Conservation (phyloP, 768 basidiomycete genomes). For the Fomitopsis serialis region DNA sequence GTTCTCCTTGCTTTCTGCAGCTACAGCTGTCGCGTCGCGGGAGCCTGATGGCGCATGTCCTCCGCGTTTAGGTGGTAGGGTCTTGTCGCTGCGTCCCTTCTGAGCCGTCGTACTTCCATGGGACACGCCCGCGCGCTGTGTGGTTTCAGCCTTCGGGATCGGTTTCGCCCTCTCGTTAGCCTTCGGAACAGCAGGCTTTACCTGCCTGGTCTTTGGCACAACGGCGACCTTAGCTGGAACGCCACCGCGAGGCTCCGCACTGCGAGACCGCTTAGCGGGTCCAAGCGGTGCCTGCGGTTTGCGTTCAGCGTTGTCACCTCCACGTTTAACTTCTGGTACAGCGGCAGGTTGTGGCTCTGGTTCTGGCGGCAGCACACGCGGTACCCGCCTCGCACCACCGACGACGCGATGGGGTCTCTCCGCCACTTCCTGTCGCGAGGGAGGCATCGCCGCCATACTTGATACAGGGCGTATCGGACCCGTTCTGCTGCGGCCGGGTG, state of each 20-base stretch:
- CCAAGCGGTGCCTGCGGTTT: not conserved
- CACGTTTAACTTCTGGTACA: not conserved
- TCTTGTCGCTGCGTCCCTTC: too few species aligned
- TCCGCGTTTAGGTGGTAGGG: not conserved
- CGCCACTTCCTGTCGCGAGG: not conserved
- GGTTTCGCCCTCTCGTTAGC: constrained; percentile 11
- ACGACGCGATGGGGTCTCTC: constrained; percentile 13
- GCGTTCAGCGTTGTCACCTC: not conserved
- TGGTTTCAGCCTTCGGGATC: not conserved
- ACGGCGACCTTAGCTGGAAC: not conserved
- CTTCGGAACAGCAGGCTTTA: constrained; percentile 4
- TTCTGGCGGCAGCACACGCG: constrained; percentile 7
- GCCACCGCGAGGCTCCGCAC: not conserved
- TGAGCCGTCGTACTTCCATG: not conserved
- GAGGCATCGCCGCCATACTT: not conserved
- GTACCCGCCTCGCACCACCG: constrained; percentile 18
- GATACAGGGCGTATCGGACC: constrained; percentile 3
- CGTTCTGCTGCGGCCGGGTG: not conserved
- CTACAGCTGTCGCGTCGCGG: too few species aligned
- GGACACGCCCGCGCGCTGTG: not conserved
- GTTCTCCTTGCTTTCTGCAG: not conserved
- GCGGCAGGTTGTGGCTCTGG: not conserved
- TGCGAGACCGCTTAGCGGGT: not conserved
- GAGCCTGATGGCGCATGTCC: too few species aligned
- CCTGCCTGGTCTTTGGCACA: not conserved